A percentile compares a stretch with the other conserved stretches of the same genome.
phyloP scores from a whole-genome alignment of 805 yeast genomes.

The Candida xyloterini region DNA sequence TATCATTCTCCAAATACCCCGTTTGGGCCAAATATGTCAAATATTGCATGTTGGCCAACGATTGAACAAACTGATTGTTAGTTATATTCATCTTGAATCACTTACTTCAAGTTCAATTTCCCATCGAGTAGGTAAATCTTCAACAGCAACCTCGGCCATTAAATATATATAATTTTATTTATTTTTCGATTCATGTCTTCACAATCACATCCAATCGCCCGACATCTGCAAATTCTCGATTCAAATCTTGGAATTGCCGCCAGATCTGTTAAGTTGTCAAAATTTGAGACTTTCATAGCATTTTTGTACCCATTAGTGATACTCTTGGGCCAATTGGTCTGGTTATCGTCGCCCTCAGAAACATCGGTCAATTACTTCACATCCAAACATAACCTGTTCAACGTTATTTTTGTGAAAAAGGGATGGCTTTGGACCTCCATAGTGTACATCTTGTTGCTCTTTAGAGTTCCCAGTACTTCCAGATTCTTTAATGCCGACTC shows the following conservation, averaged over 20 bases:
- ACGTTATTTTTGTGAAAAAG: conserved; percentile 71
- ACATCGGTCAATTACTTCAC: conserved; percentile 49
- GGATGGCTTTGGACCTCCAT: conserved; percentile 92
- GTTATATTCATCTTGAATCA: conserved; percentile 2
- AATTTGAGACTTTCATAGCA: conserved; percentile 12
- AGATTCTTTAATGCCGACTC: conserved; percentile 5
- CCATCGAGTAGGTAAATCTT: conserved; percentile 71
- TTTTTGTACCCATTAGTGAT: conserved; percentile 39
- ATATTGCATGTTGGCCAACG: conserved; percentile 86
- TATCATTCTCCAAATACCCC: conserved; percentile 65
- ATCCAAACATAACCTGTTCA: conserved; percentile 67
- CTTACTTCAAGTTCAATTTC: conserved; percentile 79
- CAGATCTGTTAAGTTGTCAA: conserved; percentile 7
- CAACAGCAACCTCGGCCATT: conserved; percentile 10
- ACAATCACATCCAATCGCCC: conserved; percentile 8
- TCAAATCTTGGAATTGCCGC: conserved; percentile 8
- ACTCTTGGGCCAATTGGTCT: conserved; percentile 49
- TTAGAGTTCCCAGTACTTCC: conserved; percentile 14
- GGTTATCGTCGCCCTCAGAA: conserved; percentile 42
- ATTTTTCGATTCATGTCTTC: conserved; percentile 4
- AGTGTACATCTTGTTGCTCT: conserved; percentile 30
- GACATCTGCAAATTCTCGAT: conserved; percentile 13
- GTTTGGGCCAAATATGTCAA: conserved; percentile 84
- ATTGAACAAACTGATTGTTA: conserved; percentile 69
- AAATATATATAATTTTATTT: conserved; percentile 3